phyloP scores from a whole-genome alignment of 441 rosid genomes.

The Corymbia calophylla region DNA sequence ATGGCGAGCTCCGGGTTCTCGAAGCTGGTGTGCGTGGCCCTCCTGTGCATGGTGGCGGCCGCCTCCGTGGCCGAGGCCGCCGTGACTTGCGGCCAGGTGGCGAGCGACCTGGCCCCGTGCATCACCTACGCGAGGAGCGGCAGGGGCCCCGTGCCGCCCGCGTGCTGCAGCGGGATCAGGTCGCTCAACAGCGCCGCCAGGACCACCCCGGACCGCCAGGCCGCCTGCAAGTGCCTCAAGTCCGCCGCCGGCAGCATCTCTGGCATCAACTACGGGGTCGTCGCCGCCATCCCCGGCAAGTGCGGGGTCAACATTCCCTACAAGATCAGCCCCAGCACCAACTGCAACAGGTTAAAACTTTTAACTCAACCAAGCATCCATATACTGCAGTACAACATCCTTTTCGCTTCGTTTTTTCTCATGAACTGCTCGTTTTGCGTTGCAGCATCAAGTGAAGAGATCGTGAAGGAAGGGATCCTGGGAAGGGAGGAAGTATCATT shows the following conservation, averaged over 20 bases:
- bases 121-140: not conserved
- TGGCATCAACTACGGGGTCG: not conserved
- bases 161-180: slow-evolving; percentile 3
- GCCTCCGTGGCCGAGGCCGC: not conserved
- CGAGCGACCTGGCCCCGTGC: not conserved
- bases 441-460: not conserved
- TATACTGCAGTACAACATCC: not conserved
- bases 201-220: slow-evolving; percentile 6
- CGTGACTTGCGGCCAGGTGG: slow-evolving; percentile 1
- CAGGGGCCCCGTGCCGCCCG: not conserved
- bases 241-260: not conserved
- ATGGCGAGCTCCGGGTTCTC: not conserved
- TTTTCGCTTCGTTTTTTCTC: not conserved
- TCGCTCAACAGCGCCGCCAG: not conserved
- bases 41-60: not conserved
- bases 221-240: slow-evolving; percentile 2
- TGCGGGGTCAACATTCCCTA: slow-evolving; percentile 5
- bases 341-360: slow-evolving; percentile 3
- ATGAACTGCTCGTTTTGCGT: not conserved
- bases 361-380: not conserved
- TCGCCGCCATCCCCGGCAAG: not conserved
- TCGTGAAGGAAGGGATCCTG: not conserved
- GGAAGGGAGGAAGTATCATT: not conserved
- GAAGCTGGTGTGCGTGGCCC: not conserved
- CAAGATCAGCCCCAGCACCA: slow-evolving; percentile 3